A percentile compares a stretch with the other conserved stretches of the same genome.
Conservation (phyloP, 2,329 filamentous ascomycete species). For the Sporothrix mexicana region DNA sequence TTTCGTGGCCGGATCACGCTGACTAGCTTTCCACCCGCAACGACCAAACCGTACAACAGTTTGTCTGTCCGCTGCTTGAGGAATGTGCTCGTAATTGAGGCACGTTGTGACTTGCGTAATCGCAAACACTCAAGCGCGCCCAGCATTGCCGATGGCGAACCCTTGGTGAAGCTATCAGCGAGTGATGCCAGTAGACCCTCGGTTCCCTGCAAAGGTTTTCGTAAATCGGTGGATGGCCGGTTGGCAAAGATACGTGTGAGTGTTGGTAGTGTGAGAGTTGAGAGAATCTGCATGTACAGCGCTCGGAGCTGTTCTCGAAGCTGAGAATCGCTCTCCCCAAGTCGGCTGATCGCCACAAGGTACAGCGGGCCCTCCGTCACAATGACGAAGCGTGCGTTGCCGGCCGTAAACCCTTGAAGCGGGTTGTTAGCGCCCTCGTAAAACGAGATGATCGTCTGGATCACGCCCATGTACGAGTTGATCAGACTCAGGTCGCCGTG, state of each 20-base stretch:
- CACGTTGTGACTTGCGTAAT: conserved; percentile 84
- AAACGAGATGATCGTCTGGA: conserved; percentile 97
- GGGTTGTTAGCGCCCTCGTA: conserved; percentile 82
- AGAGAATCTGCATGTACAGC: conserved; percentile 97
- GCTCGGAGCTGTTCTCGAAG: conserved; percentile 87
- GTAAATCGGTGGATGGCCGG: conserved; percentile 90
- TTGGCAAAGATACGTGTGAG: conserved; percentile 86
- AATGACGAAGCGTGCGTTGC: conserved; percentile 82
- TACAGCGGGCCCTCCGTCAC: conserved; percentile 85
- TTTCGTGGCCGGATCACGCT: conserved; percentile 94
- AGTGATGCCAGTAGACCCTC: conserved; percentile 89
- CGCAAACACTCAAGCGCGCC: conserved; percentile 93
- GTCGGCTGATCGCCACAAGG: conserved; percentile 87
- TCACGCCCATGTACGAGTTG: conserved; percentile 91
- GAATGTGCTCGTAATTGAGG: conserved; percentile 84
- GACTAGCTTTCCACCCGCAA: conserved; percentile 89
- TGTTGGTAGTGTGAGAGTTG: conserved; percentile 87
- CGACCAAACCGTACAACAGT: conserved; percentile 89
- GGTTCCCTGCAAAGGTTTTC: conserved; percentile 87
- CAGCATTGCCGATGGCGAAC: conserved; percentile 85
- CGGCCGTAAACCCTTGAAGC: conserved; percentile 85
- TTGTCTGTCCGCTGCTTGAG: conserved; percentile 77
- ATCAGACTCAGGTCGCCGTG: conserved; percentile 90
- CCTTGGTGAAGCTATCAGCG: conserved; percentile 91
- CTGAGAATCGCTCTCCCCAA: conserved; percentile 91